These are phyloP conservation scores for Backusella australiensis DNA, from an alignment of 192 early-diverging fungal species.

Conservation along the genomic window DNA sequence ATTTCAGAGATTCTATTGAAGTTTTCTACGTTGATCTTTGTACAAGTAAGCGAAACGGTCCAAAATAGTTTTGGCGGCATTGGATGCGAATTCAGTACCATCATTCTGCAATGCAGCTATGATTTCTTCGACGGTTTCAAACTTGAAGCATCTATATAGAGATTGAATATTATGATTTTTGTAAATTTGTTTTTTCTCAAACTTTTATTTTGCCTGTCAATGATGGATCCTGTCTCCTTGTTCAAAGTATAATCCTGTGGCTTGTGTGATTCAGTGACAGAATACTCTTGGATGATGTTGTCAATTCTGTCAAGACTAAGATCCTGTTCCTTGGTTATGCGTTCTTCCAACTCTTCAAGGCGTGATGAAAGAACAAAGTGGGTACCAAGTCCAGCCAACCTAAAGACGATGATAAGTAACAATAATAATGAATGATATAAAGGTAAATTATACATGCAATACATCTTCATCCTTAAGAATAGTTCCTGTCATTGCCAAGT, in stretches of 20 bases:
- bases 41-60: slow-evolving; percentile 79
- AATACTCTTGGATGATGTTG: slow-evolving; percentile 88
- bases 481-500: slow-evolving; percentile 82
- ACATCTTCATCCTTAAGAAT: slow-evolving; percentile 79
- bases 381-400: slow-evolving; percentile 89
- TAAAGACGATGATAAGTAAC: too few relatives aligned
- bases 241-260: slow-evolving; percentile 36
- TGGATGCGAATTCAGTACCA: slow-evolving; percentile 60
- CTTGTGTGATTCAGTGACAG: slow-evolving; percentile 49
- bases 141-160: slow-evolving; percentile 65
- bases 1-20: slow-evolving; percentile 64
- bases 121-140: slow-evolving; percentile 80
- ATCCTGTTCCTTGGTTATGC: slow-evolving; percentile 76
- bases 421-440: too few relatives aligned
- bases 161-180: too few relatives aligned
- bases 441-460: slow-evolving; percentile 32
- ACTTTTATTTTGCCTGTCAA: slow-evolving; percentile 38
- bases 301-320: slow-evolving; percentile 80
- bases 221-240: slow-evolving; percentile 55
- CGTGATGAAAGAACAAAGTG: slow-evolving; percentile 91
- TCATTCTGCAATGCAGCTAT: slow-evolving; percentile 76
- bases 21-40: slow-evolving; percentile 84
- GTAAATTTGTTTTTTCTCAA: too few relatives aligned
- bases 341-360: slow-evolving; percentile 72
- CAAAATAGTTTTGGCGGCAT: slow-evolving; percentile 62